Base-by-base conservation (phyloP, 2,329 filamentous ascomycete species). In the Lasiodiplodia theobromae region DNA sequence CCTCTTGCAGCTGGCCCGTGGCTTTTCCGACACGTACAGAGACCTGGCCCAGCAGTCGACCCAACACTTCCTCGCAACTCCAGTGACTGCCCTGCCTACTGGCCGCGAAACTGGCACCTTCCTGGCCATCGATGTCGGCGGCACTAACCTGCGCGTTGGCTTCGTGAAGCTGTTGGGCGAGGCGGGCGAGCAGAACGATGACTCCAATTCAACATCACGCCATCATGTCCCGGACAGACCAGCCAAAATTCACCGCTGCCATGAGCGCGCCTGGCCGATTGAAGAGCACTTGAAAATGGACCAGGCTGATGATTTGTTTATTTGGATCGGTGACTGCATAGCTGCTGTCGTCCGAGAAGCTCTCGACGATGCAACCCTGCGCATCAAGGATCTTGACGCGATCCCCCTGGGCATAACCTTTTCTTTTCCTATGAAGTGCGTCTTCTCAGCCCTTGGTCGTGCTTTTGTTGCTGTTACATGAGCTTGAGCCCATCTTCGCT, bases 281-380 rank as follows among this genome's bases (percentile, higher is more conserved):
- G 86, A 86, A 58, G 88, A 93, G 52, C 87, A 90, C 67, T 80
- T 94, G 71, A 93, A 93, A 75, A 88, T 87, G 77, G 88, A 93
- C 72, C 90, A 94, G 71, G 88, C 91, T 1, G 89, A 93, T 68
- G 88, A 89, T 68, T 82, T 95, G 2, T 96, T 96, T 77, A 80
- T 85, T n/a, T 96, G 92, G 92, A 92, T 96, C 72, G 92, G 92
- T 31, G 83, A 87, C 73, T 92, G 90, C 74, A 92, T 96, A 72
- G 91, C 91, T 16, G 85, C 91, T 70, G 91, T 94, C 3, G 89
- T 95, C 18, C 82, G 81, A 38, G 86, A 89, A 70, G 88, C 86
- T 8, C 83, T 85, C 70, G 81, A 85, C 69, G 74, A 77, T 44
- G 53, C 75, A 80, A 67, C 63, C 18, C 69, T 69, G 52, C 47